A percentile compares a stretch with the other conserved stretches of the same genome.
phyloP scores from a whole-genome alignment of 768 basidiomycete genomes.

The Holtermanniella nyarrowii region DNA sequence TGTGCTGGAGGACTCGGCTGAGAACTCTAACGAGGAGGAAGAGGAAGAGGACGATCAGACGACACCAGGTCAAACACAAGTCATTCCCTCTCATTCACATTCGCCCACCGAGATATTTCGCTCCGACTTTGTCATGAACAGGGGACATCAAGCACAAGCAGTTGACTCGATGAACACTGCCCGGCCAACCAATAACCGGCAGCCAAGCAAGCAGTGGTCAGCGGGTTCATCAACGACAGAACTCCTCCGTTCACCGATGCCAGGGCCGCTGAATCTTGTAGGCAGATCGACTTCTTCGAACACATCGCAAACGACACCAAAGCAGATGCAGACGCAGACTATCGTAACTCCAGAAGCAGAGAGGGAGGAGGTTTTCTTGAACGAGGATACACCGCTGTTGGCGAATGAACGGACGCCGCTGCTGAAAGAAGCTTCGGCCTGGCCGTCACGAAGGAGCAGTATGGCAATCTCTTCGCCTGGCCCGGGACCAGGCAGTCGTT shows the following conservation, averaged over 20 bases:
- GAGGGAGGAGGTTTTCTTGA: slow-evolving; percentile 3
- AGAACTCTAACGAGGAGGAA: slow-evolving; percentile 10
- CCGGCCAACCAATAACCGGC: too few relatives aligned
- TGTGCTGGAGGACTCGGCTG: slow-evolving; percentile 6
- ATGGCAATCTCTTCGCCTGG: not conserved
- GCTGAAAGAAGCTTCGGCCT: not conserved
- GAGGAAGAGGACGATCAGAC: slow-evolving; percentile 12
- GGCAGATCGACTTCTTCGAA: too few relatives aligned
- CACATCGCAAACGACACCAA: too few relatives aligned
- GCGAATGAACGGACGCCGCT: not conserved
- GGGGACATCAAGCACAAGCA: too few relatives aligned
- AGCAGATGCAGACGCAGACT: too few relatives aligned
- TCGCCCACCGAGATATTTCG: not conserved
- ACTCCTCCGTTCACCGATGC: too few relatives aligned
- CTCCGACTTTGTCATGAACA: not conserved
- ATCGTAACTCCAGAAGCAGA: too few relatives aligned
- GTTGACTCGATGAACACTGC: too few relatives aligned
- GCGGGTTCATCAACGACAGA: too few relatives aligned
- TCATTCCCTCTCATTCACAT: not conserved
- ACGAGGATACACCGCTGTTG: slow-evolving; percentile 2
- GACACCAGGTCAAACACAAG: not conserved
- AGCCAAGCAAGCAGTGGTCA: too few relatives aligned
- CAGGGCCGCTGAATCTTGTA: too few relatives aligned
- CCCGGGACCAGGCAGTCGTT: not conserved
- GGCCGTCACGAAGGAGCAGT: not conserved